phyloP scores from a whole-genome alignment of 805 yeast genomes.

The Saccharomycopsis selenospora region DNA sequence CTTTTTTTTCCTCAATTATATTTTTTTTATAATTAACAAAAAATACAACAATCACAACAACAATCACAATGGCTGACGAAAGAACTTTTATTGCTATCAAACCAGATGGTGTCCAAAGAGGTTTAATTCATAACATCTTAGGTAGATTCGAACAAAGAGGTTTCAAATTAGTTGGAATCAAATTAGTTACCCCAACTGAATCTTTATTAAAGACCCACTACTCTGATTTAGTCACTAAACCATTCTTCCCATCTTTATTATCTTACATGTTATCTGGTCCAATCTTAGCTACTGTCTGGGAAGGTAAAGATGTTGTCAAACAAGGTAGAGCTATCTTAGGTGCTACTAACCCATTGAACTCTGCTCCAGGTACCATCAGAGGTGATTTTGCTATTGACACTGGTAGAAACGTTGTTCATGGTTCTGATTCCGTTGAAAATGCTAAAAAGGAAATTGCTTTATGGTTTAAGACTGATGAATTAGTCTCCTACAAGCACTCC shows the following conservation, averaged over 20 bases:
- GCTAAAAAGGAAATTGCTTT: conserved; percentile 93
- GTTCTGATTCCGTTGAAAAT: conserved; percentile 97
- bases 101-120: conserved; percentile 99
- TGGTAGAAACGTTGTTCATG: conserved; percentile 99
- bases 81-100: conserved; percentile 90
- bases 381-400: conserved; percentile 97
- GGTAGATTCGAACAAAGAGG: conserved; percentile 96
- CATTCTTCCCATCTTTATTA: conserved; percentile 96
- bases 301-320: conserved; percentile 99
- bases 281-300: conserved; percentile 98
- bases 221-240: conserved; percentile 90
- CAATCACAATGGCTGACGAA: conserved; percentile 36
- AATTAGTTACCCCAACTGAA: conserved; percentile 84
- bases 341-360: conserved; percentile 96
- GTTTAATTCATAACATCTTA: conserved; percentile 81
- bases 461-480: conserved; percentile 98
- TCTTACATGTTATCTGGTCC: conserved; percentile 98
- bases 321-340: conserved; percentile 97
- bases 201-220: conserved; percentile 86
- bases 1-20: too few relatives aligned
- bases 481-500: conserved; percentile 85
- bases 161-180: conserved; percentile 93
- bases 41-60: too few relatives aligned
- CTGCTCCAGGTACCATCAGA: conserved; percentile 99
- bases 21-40: too few relatives aligned